Evolutionary conservation across 2,329 filamentous ascomycete genomes (phyloP).

Genomic region (Trichoderma gracile): DNA sequence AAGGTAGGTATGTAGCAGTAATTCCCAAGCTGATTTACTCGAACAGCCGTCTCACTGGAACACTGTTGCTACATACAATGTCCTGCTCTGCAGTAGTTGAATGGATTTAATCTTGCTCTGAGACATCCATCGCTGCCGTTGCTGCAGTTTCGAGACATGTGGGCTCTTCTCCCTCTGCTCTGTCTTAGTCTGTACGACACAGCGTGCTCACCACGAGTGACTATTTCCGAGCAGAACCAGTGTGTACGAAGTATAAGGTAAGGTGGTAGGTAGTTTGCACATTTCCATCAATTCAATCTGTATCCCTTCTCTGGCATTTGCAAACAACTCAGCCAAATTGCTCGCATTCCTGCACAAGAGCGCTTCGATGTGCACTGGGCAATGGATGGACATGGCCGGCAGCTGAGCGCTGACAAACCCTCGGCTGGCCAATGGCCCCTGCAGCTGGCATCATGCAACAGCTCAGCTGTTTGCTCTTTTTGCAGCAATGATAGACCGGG

Average conservation of each 20-base stretch:
- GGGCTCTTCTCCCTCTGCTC: background rate
- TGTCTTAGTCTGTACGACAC: background rate
- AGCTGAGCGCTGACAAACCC: slow-evolving; percentile 19
- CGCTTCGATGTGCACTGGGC: slow-evolving; percentile 1
- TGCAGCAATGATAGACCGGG: background rate
- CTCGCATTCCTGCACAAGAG: slow-evolving; percentile 19
- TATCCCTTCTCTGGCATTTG: slow-evolving; percentile 13
- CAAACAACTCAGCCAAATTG: background rate
- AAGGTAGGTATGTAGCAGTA: no score
- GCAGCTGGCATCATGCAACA: slow-evolving; percentile 15
- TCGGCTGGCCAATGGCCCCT: slow-evolving; percentile 8
- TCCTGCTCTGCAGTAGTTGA: no score
- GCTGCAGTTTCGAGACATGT: slow-evolving; percentile 25
- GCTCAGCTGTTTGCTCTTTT: slow-evolving; percentile 18
- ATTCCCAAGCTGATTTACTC: no score
- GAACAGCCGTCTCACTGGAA: no score
- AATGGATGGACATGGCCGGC: background rate
- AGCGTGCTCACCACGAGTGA: no score
- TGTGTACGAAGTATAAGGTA: no score
- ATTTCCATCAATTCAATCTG: background rate
- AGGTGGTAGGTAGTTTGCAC: no score
- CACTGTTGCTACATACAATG: no score
- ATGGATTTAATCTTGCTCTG: slow-evolving; percentile 3
- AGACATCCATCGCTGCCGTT: slow-evolving; percentile 15
- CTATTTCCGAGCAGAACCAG: no score